Evolutionary conservation across 768 basidiomycete genomes (phyloP).

Genomic region (Leccinum pellstonianum): DNA sequence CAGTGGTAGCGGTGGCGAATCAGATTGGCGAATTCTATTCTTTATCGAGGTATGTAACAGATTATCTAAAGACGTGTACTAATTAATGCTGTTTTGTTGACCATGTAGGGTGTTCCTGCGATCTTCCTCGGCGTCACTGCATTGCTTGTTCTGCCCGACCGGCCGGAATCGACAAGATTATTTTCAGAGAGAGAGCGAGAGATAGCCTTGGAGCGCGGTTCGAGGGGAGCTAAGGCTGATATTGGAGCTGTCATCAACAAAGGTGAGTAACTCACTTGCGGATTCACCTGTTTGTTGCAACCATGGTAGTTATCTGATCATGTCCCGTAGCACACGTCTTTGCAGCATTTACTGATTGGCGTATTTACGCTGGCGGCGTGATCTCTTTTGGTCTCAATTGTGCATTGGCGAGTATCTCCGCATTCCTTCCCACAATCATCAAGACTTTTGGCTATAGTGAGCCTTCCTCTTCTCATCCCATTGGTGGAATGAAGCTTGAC

Average conservation of each 20-base stretch:
- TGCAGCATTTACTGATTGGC: conserved; percentile 71
- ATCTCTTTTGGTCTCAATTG: conserved; percentile 79
- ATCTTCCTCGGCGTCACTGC: conserved; percentile 60
- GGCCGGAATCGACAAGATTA: conserved; percentile 67
- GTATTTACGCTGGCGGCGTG: conserved; percentile 61
- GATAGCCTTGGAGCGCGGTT: conserved; percentile 66
- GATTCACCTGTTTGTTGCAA: neutral
- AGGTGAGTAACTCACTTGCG: conserved; percentile 35
- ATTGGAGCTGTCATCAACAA: conserved; percentile 62
- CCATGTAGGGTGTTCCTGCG: conserved; percentile 59
- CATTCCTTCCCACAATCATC: conserved; percentile 83
- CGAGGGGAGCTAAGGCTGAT: conserved; percentile 65
- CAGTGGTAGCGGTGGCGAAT: conserved; percentile 29
- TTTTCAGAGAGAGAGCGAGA: conserved; percentile 51
- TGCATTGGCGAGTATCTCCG: conserved; percentile 73
- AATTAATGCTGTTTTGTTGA: neutral
- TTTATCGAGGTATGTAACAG: conserved; percentile 57
- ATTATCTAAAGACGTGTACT: conserved; percentile 30
- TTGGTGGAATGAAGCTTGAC: neutral
- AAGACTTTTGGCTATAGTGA: conserved; percentile 68
- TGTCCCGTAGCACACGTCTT: conserved; percentile 52
- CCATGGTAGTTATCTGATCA: neutral
- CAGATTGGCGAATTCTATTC: conserved; percentile 48
- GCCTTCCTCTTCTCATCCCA: conserved; percentile 23
- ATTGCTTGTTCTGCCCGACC: conserved; percentile 58